phyloP scores from a whole-genome alignment of 73 alveolate genomes.

The Stentor coeruleus region DNA sequence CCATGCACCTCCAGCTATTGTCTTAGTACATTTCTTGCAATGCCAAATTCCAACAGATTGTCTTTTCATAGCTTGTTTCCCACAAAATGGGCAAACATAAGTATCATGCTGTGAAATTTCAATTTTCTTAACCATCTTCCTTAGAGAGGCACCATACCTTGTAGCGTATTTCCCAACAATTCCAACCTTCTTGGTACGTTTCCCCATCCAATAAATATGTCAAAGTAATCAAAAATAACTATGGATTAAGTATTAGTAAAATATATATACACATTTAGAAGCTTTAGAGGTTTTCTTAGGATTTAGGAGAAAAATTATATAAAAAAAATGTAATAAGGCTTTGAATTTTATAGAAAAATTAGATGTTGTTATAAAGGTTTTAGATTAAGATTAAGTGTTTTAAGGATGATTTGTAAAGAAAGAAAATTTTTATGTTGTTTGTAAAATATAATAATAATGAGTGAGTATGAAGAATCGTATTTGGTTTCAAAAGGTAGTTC shows the following conservation, averaged over 20 bases:
- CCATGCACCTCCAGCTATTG: slow-evolving; percentile 16
- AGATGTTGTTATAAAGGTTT: no score
- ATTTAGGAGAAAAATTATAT: no score
- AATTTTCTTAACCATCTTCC: slow-evolving; percentile 87
- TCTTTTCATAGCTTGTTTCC: slow-evolving; percentile 52
- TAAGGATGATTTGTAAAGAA: no score
- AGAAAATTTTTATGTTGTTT: no score
- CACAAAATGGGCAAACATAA: slow-evolving; percentile 84
- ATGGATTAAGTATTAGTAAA: no score
- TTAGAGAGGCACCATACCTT: slow-evolving; percentile 84
- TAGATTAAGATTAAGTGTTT: no score
- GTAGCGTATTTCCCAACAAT: slow-evolving; percentile 91
- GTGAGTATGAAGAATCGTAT: not conserved
- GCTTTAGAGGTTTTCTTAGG: no score
- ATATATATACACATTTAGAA: no score
- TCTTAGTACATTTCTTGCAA: not conserved
- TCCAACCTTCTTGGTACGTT: slow-evolving; percentile 92
- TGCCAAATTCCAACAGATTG: not conserved
- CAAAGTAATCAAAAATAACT: no score
- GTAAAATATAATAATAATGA: not conserved
- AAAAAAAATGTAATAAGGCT: no score
- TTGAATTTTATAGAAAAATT: no score
- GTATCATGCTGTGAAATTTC: slow-evolving; percentile 80
- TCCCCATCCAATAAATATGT: slow-evolving; percentile 63
- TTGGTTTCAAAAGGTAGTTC: not conserved